These are phyloP conservation scores for Boletus speciosus DNA, from an alignment of 768 basidiomycete species.

Conservation along the genomic window DNA sequence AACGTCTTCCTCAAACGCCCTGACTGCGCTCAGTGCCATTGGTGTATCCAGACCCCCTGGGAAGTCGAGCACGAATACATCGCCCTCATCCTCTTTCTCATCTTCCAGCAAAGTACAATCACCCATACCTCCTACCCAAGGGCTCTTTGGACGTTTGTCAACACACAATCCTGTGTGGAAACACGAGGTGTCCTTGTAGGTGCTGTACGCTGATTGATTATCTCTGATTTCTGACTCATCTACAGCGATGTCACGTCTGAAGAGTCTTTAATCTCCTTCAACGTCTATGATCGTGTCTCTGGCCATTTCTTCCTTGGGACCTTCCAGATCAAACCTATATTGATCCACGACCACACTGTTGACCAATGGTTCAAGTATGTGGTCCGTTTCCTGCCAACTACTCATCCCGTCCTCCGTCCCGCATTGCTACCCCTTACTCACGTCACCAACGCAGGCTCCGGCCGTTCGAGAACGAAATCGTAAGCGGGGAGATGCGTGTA, in stretches of 20 bases:
- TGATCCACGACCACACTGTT: conserved; percentile 90
- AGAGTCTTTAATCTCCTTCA: conserved; percentile 77
- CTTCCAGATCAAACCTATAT: conserved; percentile 84
- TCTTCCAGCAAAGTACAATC: conserved; percentile 38
- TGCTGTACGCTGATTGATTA: conserved; percentile 19
- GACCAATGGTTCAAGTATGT: conserved; percentile 97
- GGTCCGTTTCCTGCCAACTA: conserved; percentile 13
- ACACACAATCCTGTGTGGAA: conserved; percentile 97
- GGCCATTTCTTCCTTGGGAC: conserved; percentile 90
- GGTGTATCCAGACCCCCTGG: conserved; percentile 44
- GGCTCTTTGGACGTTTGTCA: conserved; percentile 62
- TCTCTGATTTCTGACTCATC: conserved; percentile 20
- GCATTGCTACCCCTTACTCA: conserved; percentile 13
- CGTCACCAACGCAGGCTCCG: conserved; percentile 48
- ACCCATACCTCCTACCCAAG: conserved; percentile 29
- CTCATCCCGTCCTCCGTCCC: conserved; percentile 9
- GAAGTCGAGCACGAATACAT: conserved; percentile 41
- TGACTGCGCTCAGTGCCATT: conserved; percentile 65
- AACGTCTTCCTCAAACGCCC: conserved; percentile 58
- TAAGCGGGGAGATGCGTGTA: conserved; percentile 91
- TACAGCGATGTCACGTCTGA: conserved; percentile 91
- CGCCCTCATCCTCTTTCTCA: conserved; percentile 41
- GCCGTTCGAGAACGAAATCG: conserved; percentile 73
- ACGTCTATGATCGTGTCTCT: conserved; percentile 84
- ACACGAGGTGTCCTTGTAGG: conserved; percentile 97